phyloP scores from a whole-genome alignment of 2,329 filamentous ascomycete species.

The Colletotrichum tamarilloi region DNA sequence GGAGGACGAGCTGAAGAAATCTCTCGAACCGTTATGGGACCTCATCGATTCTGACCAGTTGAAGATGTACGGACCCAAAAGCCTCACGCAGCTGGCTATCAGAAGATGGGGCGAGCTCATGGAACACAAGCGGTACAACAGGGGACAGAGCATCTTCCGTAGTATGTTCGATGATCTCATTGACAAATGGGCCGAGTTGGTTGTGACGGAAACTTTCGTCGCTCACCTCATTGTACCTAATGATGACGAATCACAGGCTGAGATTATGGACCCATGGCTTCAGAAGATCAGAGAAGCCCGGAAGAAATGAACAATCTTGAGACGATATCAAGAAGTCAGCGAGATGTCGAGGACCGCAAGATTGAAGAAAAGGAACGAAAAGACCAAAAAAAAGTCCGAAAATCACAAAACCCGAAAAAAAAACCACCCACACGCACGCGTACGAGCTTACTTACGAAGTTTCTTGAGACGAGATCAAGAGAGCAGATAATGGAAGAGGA shows the following conservation, averaged over 20 bases:
- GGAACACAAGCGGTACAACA: background rate
- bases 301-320: background rate
- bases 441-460: no score
- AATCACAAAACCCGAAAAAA: no score
- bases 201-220: background rate
- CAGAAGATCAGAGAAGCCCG: background rate
- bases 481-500: background rate
- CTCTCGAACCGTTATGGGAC: background rate
- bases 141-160: background rate
- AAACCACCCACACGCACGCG: no score
- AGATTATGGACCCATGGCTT: background rate
- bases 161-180: background rate
- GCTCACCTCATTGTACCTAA: background rate
- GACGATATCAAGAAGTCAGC: background rate
- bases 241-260: background rate
- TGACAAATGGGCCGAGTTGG: background rate
- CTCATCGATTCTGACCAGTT: background rate
- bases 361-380: no score
- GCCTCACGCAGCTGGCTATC: background rate
- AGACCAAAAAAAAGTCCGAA: no score
- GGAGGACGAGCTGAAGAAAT: background rate
- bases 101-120: background rate
- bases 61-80: background rate
- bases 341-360: no score
- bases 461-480: background rate